Conservation (phyloP, 2,329 filamentous ascomycete genomes). For the Neofusicoccum ribis region DNA sequence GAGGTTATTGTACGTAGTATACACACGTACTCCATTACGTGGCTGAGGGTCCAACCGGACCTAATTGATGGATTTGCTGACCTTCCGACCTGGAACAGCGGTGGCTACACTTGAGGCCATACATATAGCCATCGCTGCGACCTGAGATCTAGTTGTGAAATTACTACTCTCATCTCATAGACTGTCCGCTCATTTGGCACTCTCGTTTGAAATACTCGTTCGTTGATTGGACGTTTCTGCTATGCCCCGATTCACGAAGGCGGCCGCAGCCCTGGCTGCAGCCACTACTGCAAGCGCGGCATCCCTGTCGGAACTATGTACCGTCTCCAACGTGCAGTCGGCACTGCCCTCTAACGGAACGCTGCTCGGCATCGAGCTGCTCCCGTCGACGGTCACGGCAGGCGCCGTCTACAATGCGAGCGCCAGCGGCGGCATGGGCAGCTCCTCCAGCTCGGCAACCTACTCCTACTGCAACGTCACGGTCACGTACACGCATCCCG, state of each 20-base stretch:
- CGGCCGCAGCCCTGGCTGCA: constrained; percentile 13
- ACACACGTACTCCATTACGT: neutral
- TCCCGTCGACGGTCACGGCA: constrained; percentile 45
- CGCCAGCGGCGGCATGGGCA: constrained; percentile 26
- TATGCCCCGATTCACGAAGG: constrained; percentile 21
- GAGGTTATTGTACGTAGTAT: neutral
- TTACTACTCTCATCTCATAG: neutral
- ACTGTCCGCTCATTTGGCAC: neutral
- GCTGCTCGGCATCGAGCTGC: constrained; percentile 42
- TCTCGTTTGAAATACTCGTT: neutral
- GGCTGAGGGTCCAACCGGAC: neutral
- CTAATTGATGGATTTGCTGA: neutral
- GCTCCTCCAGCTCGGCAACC: constrained; percentile 22
- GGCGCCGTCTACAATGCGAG: constrained; percentile 40
- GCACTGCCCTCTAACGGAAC: constrained; percentile 46
- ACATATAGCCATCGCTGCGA: neutral
- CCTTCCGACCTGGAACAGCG: no score
- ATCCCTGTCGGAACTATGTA: constrained; percentile 46
- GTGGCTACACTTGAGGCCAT: neutral
- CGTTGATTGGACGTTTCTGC: neutral
- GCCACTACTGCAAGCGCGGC: constrained; percentile 17
- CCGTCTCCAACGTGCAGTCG: constrained; percentile 44
- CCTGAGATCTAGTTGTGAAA: neutral
- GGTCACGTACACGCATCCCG: constrained; percentile 48
- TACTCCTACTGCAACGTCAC: constrained; percentile 49